Evolutionary conservation across 441 rosid species (phyloP).

Genomic region (Pelargonium australe): DNA sequence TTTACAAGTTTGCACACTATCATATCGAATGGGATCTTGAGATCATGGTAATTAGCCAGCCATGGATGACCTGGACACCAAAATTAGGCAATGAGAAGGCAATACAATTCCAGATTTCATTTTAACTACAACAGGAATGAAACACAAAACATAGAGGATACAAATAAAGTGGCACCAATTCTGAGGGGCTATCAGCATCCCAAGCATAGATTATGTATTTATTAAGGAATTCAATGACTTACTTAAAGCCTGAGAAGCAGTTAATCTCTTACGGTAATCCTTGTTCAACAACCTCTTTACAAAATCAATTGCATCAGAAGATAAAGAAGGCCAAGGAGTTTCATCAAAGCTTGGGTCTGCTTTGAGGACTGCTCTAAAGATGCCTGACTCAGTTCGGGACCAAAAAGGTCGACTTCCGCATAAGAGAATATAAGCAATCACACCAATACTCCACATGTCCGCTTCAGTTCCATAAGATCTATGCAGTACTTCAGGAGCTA

Average conservation of each 20-base stretch:
- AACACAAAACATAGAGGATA: slow-evolving; percentile 11
- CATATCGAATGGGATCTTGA: slow-evolving; percentile 71
- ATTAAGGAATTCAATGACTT: slow-evolving; percentile 19
- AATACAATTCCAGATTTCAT: no score
- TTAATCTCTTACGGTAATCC: slow-evolving; percentile 79
- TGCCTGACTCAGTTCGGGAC: slow-evolving; percentile 96
- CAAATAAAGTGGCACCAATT: no score
- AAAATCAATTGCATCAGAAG: slow-evolving; percentile 79
- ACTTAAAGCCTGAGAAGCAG: slow-evolving; percentile 94
- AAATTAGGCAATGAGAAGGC: background rate
- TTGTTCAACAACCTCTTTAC: slow-evolving; percentile 68
- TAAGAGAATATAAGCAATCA: slow-evolving; percentile 84
- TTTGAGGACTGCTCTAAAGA: slow-evolving; percentile 84
- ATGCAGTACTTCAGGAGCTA: slow-evolving; percentile 96
- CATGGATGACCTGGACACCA: slow-evolving; percentile 83
- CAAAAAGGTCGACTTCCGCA: slow-evolving; percentile 98
- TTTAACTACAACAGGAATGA: slow-evolving; percentile 6
- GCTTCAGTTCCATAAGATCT: slow-evolving; percentile 90
- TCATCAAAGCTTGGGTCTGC: slow-evolving; percentile 80
- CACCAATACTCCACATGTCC: slow-evolving; percentile 97
- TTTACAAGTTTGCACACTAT: slow-evolving; percentile 61
- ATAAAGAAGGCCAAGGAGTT: slow-evolving; percentile 82
- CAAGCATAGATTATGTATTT: no score
- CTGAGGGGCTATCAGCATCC: no score
- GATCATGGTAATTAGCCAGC: slow-evolving; percentile 44